These are phyloP conservation scores for Tubosaeta brunneosetosa DNA, from an alignment of 768 basidiomycete species.

Conservation along the genomic window DNA sequence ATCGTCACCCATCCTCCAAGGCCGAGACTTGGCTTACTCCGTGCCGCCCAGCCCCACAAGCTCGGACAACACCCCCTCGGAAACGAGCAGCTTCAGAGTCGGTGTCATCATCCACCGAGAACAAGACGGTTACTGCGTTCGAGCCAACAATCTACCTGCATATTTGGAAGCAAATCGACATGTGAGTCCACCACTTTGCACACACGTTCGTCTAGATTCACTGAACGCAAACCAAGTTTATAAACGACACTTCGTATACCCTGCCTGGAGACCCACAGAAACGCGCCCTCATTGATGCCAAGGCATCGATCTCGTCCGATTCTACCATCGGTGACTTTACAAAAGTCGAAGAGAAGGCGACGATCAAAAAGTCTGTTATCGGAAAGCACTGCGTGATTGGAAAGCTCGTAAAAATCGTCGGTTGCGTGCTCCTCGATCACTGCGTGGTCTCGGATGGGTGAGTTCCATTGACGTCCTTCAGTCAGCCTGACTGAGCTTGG, in stretches of 20 bases:
- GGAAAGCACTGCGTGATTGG: constrained; percentile 84
- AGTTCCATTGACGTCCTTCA: not conserved
- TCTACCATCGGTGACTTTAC: constrained; percentile 81
- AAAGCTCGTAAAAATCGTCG: constrained; percentile 75
- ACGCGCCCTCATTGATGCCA: constrained; percentile 68
- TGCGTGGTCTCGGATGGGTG: constrained; percentile 87
- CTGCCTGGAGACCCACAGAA: constrained; percentile 59
- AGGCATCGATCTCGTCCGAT: constrained; percentile 79
- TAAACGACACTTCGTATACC: constrained; percentile 46
- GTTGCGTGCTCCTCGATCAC: constrained; percentile 84
- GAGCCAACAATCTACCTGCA: constrained; percentile 71
- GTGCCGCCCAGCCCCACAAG: constrained; percentile 44
- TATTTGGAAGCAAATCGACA: constrained; percentile 80
- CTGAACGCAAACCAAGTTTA: constrained; percentile 34
- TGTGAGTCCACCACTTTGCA: constrained; percentile 37
- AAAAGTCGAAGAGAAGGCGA: constrained; percentile 72
- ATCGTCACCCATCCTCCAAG: constrained; percentile 21
- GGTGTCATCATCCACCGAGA: constrained; percentile 58
- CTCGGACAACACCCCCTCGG: constrained; percentile 32
- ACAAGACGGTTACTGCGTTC: constrained; percentile 52
- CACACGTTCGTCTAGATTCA: constrained; percentile 7
- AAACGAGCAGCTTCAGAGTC: constrained; percentile 52
- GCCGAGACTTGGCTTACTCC: constrained; percentile 33
- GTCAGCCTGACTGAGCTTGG: constrained; percentile 4
- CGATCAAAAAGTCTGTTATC: constrained; percentile 74